Evolutionary conservation across 2,329 filamentous ascomycete species (phyloP).

Genomic region (Penicillium hordei): DNA sequence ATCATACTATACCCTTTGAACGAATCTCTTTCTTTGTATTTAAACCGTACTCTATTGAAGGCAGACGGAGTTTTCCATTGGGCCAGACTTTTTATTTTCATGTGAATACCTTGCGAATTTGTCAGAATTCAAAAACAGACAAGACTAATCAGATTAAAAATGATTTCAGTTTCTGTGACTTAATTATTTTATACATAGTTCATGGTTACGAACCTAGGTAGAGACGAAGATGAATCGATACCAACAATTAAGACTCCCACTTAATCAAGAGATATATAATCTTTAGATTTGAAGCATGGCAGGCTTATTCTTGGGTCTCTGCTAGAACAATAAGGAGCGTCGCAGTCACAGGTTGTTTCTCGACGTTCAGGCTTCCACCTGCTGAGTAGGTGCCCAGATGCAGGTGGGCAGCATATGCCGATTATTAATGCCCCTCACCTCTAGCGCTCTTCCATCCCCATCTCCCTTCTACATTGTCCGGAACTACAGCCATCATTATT

Average conservation of each 20-base stretch:
- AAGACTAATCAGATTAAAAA: not conserved
- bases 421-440: slow-evolving; percentile 12
- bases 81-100: not conserved
- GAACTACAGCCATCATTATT: not conserved
- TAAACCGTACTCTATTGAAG: not conserved
- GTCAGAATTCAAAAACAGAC: not conserved
- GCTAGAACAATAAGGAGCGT: not conserved
- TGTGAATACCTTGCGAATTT: not conserved
- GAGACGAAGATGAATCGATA: not conserved
- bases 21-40: slow-evolving; percentile 11
- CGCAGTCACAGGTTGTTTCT: not conserved
- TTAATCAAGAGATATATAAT: not conserved
- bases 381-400: not conserved
- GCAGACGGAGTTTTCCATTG: slow-evolving; percentile 7
- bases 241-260: not conserved
- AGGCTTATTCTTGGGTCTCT: not conserved
- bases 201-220: not conserved
- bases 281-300: not conserved
- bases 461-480: not conserved
- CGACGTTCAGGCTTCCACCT: not conserved
- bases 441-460: not conserved
- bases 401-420: not conserved
- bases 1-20: slow-evolving; percentile 40
- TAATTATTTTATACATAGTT: not conserved
- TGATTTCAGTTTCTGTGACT: not conserved